phyloP scores from a whole-genome alignment of 306 rosid genomes.

The Corylus americana region DNA sequence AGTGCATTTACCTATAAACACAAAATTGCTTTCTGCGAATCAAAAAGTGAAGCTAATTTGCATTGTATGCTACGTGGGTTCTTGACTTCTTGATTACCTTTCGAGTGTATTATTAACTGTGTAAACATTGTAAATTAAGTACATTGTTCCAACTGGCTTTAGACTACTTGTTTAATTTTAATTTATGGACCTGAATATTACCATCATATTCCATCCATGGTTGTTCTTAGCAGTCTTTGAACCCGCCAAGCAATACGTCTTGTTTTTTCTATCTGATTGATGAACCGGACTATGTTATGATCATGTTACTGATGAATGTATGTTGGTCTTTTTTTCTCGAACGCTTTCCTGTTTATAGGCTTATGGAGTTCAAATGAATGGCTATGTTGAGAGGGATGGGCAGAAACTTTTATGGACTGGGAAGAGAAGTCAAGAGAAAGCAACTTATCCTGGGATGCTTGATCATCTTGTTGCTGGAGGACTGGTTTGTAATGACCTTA shows the following conservation, averaged over 20 bases:
- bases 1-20: not conserved
- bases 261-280: constrained; percentile 13
- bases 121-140: not conserved
- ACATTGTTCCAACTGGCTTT: not conserved
- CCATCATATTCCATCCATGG: constrained; percentile 8
- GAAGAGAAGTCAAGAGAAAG: constrained; percentile 78
- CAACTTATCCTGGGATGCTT: constrained; percentile 85
- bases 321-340: constrained; percentile 15
- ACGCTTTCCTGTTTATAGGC: constrained; percentile 54
- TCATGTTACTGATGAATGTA: not conserved
- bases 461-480: constrained; percentile 98
- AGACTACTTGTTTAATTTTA: not conserved
- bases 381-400: constrained; percentile 74
- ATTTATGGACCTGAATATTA: constrained; percentile 6
- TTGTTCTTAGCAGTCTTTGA: constrained; percentile 20
- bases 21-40: not conserved
- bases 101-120: not conserved
- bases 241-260: constrained; percentile 5
- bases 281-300: constrained; percentile 3
- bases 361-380: constrained; percentile 82
- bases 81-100: constrained; percentile 1
- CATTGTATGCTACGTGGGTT: not conserved
- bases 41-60: not conserved
- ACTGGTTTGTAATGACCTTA: constrained; percentile 59
- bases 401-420: constrained; percentile 77